Percentiles rank a stretch among this genome's conserved stretches.
Evolutionary conservation across 2,329 filamentous ascomycete species (phyloP).

Genomic region (Chaetomium globosum): DNA sequence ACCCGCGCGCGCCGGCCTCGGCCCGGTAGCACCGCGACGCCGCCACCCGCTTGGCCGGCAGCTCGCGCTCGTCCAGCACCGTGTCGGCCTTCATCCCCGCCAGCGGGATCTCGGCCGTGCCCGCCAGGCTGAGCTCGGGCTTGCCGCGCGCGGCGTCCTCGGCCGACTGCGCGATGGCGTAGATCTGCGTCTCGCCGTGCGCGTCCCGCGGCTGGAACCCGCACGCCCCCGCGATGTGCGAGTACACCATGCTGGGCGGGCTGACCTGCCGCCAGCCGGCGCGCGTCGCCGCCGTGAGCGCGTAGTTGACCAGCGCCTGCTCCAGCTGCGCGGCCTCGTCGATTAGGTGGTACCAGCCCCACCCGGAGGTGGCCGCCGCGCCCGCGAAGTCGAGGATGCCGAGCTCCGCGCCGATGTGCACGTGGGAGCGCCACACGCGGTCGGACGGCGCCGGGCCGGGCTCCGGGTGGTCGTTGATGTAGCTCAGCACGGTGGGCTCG

Average conservation of each 20-base stretch:
- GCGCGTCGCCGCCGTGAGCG: conserved; percentile 70
- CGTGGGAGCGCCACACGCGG: conserved; percentile 70
- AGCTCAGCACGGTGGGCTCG: conserved; percentile 66
- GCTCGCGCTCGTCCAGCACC: conserved; percentile 62
- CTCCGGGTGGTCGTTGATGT: conserved; percentile 74
- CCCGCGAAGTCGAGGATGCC: conserved; percentile 86
- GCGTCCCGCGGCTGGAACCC: conserved; percentile 93
- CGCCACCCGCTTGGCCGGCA: conserved; percentile 80
- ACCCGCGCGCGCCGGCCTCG: conserved; percentile 86
- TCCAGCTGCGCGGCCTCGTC: conserved; percentile 92
- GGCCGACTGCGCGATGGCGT: conserved; percentile 69
- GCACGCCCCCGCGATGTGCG: conserved; percentile 85
- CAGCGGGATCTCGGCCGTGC: conserved; percentile 92
- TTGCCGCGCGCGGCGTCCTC: conserved; percentile 63
- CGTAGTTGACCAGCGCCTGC: conserved; percentile 87
- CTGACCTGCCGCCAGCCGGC: conserved; percentile 79
- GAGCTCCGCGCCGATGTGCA: conserved; percentile 83
- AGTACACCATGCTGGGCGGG: conserved; percentile 89
- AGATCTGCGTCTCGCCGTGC: conserved; percentile 90
- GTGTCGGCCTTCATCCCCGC: conserved; percentile 84
- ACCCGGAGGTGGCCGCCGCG: conserved; percentile 80
- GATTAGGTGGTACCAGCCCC: conserved; percentile 98
- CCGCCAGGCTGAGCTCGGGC: conserved; percentile 75
- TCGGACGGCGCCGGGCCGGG: conserved; percentile 42
- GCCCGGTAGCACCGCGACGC: conserved; percentile 93